phyloP scores from a whole-genome alignment of 192 early-diverging fungal species.

The Umbelopsis sp. region DNA sequence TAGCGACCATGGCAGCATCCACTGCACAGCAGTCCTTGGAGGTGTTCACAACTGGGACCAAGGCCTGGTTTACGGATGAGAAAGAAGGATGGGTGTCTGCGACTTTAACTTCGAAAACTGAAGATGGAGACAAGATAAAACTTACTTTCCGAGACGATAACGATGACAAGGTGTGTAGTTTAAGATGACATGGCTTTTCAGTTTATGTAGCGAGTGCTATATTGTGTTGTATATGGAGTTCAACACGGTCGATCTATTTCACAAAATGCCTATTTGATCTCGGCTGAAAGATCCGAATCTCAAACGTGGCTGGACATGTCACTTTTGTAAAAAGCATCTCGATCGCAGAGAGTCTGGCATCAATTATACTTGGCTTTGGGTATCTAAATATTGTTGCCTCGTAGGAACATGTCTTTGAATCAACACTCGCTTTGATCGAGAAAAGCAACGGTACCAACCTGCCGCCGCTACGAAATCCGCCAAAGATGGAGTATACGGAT shows the following conservation, averaged over 20 bases:
- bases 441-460: conserved; percentile 67
- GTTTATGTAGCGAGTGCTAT: no score
- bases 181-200: neutral
- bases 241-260: no score
- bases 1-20: conserved; percentile 23
- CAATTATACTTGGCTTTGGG: no score
- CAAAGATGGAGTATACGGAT: conserved; percentile 84
- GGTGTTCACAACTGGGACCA: conserved; percentile 70
- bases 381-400: no score
- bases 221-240: no score
- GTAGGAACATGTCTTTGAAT: conserved; percentile 74
- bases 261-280: no score
- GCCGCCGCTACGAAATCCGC: conserved; percentile 94
- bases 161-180: conserved; percentile 22
- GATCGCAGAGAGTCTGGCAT: no score
- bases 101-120: conserved; percentile 53
- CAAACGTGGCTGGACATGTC: no score
- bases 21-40: conserved; percentile 51
- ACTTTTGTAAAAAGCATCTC: no score
- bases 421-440: conserved; percentile 73
- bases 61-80: conserved; percentile 87
- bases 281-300: no score
- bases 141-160: conserved; percentile 61
- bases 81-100: conserved; percentile 86
- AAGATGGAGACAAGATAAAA: conserved; percentile 53